phyloP scores from a whole-genome alignment of 2,329 filamentous ascomycete species.

The Cladorrhinum sp. region DNA sequence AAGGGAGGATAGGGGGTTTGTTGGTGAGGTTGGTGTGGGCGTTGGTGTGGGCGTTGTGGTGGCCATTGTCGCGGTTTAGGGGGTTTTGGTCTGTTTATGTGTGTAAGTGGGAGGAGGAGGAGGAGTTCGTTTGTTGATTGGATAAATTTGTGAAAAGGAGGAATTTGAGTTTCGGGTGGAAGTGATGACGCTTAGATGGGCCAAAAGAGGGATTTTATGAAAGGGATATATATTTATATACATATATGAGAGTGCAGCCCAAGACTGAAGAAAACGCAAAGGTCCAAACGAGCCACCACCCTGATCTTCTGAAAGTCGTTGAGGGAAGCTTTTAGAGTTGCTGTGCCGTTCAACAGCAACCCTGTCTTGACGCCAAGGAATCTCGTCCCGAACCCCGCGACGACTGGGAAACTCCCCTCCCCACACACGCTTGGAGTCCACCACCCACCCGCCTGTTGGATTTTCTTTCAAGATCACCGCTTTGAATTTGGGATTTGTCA shows the following conservation, averaged over 20 bases:
- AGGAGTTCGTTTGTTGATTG: too few relatives aligned
- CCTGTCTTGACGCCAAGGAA: not conserved
- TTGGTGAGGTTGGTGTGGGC: constrained; percentile 17
- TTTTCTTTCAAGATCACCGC: too few relatives aligned
- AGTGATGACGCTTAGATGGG: not conserved
- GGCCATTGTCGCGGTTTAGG: constrained; percentile 31
- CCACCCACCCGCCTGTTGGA: too few relatives aligned
- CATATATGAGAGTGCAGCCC: too few relatives aligned
- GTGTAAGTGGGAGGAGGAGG: too few relatives aligned
- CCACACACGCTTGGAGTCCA: too few relatives aligned
- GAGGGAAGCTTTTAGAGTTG: not conserved
- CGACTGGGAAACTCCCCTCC: too few relatives aligned
- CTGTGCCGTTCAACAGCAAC: not conserved
- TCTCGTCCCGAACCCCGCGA: not conserved
- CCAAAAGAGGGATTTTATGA: not conserved
- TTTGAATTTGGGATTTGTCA: too few relatives aligned
- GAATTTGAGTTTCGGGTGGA: too few relatives aligned
- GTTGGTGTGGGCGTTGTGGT: constrained; percentile 24
- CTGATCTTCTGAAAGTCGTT: too few relatives aligned
- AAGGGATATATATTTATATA: not conserved
- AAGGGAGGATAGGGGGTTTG: constrained; percentile 36
- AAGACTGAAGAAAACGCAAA: too few relatives aligned
- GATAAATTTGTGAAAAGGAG: not conserved
- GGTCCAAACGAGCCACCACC: too few relatives aligned
- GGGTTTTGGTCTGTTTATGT: not conserved